These are phyloP conservation scores for Lentinus polychrous DNA, from an alignment of 1,284 basidiomycete genomes.

Conservation along the genomic window DNA sequence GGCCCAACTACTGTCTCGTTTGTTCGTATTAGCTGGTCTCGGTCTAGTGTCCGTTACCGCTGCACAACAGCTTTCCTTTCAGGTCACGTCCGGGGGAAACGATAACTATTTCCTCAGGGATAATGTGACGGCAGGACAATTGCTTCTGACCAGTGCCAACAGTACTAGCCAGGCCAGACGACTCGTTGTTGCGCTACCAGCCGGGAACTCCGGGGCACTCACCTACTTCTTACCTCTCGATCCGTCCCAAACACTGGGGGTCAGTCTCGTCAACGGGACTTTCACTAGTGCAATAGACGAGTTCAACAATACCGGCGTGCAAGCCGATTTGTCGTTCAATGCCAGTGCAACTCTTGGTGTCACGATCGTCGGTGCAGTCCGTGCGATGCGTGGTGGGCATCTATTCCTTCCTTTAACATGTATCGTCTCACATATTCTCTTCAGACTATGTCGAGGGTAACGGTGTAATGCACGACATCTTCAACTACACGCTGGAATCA, in stretches of 20 bases:
- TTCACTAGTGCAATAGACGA: conserved; percentile 19
- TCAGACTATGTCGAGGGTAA: conserved; percentile 21
- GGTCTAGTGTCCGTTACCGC: too few relatives aligned
- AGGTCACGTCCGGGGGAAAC: conserved; percentile 26
- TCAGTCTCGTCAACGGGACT: conserved; percentile 23
- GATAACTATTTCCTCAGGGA: conserved; percentile 37
- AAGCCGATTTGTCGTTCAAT: conserved; percentile 27
- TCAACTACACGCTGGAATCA: conserved; percentile 35
- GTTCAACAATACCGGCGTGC: conserved; percentile 31
- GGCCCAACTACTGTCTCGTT: too few relatives aligned
- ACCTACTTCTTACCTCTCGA: conserved; percentile 29
- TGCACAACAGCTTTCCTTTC: conserved; percentile 11
- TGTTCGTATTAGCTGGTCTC: too few relatives aligned
- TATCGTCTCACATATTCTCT: neutral
- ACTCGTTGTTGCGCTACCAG: conserved; percentile 34
- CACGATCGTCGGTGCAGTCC: conserved; percentile 33
- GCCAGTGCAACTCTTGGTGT: conserved; percentile 31
- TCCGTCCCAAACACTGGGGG: conserved; percentile 14
- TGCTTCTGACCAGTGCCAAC: conserved; percentile 29
- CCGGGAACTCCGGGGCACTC: conserved; percentile 34
- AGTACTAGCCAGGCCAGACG: conserved; percentile 24
- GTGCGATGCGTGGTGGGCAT: conserved; percentile 27
- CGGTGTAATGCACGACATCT: conserved; percentile 32
- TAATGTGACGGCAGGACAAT: conserved; percentile 30
- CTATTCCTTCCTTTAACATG: neutral